Evolutionary conservation across 768 basidiomycete species (phyloP).

Genomic region (Strobilomyces confusus): DNA sequence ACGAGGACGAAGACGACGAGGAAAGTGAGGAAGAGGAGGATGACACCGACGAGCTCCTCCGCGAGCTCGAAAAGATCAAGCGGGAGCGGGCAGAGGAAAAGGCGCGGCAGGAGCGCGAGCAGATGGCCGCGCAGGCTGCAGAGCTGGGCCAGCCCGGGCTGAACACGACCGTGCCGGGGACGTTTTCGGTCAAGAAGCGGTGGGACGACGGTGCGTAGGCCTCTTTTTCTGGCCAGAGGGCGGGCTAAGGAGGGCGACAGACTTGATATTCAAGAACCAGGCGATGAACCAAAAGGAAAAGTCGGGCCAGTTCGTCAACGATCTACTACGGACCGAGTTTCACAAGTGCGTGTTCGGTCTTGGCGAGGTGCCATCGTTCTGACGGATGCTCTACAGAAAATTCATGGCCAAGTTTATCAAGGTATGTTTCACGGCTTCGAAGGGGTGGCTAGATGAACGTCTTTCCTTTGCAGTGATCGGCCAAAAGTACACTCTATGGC

Average conservation of each 20-base stretch:
- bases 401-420: constrained; percentile 93
- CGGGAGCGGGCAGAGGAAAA: constrained; percentile 94
- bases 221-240: background rate
- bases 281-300: constrained; percentile 66
- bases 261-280: constrained; percentile 98
- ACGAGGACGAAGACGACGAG: constrained; percentile 33
- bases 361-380: constrained; percentile 8
- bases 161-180: constrained; percentile 71
- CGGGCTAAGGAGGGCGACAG: constrained; percentile 37
- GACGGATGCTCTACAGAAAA: constrained; percentile 48
- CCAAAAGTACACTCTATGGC: background rate
- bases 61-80: constrained; percentile 98
- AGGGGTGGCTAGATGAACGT: too few relatives aligned
- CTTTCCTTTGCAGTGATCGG: constrained; percentile 5
- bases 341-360: constrained; percentile 64
- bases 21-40: constrained; percentile 59
- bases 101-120: constrained; percentile 72
- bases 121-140: constrained; percentile 55
- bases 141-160: constrained; percentile 77
- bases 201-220: constrained; percentile 85
- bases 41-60: constrained; percentile 84
- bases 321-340: constrained; percentile 89
- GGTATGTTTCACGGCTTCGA: constrained; percentile 33
- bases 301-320: constrained; percentile 87
- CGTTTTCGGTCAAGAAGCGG: constrained; percentile 86